Percentiles rank a stretch among this genome's conserved stretches.
Conservation (phyloP, 1,284 basidiomycete genomes). For the Papiliotrema nemorosa region DNA sequence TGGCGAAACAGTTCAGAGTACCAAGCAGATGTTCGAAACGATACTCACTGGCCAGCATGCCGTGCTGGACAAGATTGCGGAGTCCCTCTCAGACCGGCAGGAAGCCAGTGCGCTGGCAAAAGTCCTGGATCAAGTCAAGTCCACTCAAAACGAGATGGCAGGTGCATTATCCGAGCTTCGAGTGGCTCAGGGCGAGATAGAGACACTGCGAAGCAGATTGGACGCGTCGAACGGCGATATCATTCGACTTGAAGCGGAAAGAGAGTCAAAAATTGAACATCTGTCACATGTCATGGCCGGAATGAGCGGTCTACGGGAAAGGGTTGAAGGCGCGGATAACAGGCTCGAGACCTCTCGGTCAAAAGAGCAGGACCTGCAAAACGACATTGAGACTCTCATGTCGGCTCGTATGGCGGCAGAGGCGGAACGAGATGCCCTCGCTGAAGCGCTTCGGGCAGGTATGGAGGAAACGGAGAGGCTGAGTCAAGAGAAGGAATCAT, state of each 20-base stretch:
- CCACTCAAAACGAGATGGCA: neutral
- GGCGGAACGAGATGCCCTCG: slow-evolving; percentile 5
- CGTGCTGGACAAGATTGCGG: slow-evolving; percentile 16
- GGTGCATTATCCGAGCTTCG: neutral
- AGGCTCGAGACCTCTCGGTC: neutral
- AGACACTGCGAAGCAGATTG: neutral
- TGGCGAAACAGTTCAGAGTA: neutral
- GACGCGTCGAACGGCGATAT: neutral
- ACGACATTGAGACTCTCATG: neutral
- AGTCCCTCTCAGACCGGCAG: slow-evolving; percentile 12
- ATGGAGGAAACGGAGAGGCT: slow-evolving; percentile 4
- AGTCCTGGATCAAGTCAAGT: neutral
- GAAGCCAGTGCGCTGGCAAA: neutral
- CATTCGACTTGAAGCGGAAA: neutral
- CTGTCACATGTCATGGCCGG: too few species aligned
- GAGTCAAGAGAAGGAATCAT: neutral
- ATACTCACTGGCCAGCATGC: slow-evolving; percentile 20
- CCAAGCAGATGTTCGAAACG: slow-evolving; percentile 13
- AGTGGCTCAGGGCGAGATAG: neutral
- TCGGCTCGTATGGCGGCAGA: slow-evolving; percentile 4
- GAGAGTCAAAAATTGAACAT: too few species aligned
- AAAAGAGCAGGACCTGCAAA: neutral
- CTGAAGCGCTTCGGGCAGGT: slow-evolving; percentile 3
- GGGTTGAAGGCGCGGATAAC: neutral
- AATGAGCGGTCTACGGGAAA: too few species aligned